A percentile compares a stretch with the other conserved stretches of the same genome.
Evolutionary conservation across 2,329 filamentous ascomycete species (phyloP).

Genomic region (Lithohypha guttulata): DNA sequence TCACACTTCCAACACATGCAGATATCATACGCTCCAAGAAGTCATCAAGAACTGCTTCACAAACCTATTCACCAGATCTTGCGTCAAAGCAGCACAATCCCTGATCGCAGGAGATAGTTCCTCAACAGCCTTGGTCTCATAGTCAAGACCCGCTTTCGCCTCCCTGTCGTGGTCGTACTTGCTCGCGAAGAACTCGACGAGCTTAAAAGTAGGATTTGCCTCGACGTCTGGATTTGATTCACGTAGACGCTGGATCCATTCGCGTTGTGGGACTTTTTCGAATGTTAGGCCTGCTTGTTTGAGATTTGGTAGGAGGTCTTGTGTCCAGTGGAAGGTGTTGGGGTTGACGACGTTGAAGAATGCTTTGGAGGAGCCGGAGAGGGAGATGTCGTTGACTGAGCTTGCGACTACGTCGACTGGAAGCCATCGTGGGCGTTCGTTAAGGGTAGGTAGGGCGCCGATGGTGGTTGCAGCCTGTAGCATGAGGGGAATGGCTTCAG

Average conservation of each 20-base stretch:
- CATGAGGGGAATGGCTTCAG: slow-evolving; percentile 44
- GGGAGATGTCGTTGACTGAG: slow-evolving; percentile 21
- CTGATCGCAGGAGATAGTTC: slow-evolving; percentile 27
- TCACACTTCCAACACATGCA: too few relatives aligned
- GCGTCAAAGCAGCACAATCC: slow-evolving; percentile 23
- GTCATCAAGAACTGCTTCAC: slow-evolving; percentile 20
- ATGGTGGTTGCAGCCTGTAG: slow-evolving; percentile 35
- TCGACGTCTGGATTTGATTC: slow-evolving; percentile 38
- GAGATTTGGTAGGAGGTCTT: slow-evolving; percentile 44
- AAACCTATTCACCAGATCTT: slow-evolving; percentile 16
- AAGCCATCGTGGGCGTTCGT: slow-evolving; percentile 34
- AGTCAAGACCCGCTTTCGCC: slow-evolving; percentile 29
- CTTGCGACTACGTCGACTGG: slow-evolving; percentile 34
- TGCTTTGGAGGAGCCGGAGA: slow-evolving; percentile 21
- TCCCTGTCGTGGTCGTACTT: slow-evolving; percentile 41
- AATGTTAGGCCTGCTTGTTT: slow-evolving; percentile 35
- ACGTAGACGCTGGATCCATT: slow-evolving; percentile 30
- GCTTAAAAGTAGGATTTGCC: slow-evolving; percentile 42
- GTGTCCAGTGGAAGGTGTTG: slow-evolving; percentile 28
- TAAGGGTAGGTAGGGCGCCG: slow-evolving; percentile 36
- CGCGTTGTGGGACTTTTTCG: slow-evolving; percentile 20
- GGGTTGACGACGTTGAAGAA: slow-evolving; percentile 47
- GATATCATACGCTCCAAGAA: slow-evolving; percentile 11
- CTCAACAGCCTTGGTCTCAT: slow-evolving; percentile 29
- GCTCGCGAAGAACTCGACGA: slow-evolving; percentile 42